Base-by-base conservation (phyloP, 352 stramenopile genomes). In the Phytophthora pseudosyringae region DNA sequence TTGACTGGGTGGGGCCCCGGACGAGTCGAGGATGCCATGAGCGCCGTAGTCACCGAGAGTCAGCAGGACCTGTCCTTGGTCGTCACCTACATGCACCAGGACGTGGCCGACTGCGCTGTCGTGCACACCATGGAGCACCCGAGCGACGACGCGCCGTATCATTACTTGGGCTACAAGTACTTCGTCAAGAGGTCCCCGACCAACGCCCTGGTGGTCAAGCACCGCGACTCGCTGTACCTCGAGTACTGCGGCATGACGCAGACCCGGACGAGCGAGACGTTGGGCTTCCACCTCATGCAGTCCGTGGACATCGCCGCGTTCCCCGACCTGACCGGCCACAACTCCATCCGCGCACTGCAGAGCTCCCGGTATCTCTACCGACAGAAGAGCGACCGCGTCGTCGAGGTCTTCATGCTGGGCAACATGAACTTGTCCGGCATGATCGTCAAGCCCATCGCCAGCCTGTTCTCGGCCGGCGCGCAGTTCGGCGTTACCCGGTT, bases 91-190 rank as follows among this genome's bases (percentile, higher is more conserved):
- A 77, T 87, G 62, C 73, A 87, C 59, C 67, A 82, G 15, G 75
- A 83, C 36, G 78, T 87, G 36, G 73, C 73, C 28, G 78, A 87
- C 64, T 87, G 78, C 44, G 75, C 75, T 18, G 67, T 84, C 12
- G 64, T 87, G 31, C 56, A 81, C 56, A 84, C 69, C 0, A 83
- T 88, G 71, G 78, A 88, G 47, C 28, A 64, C 25, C 79, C 79
- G 28, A 77, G 69, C 10, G 49, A 72, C 29, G 76, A 80, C 9
- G 59, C 75, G 26, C 76, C 79, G 26, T 84, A 77, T 54, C 73
- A 74, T 36, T 86, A 75, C 50, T 32, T 86, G 4, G 79, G 79
- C 35, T 84, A 81, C 69, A 85, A 84, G 67, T 83, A 78, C 54
- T 84, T 88, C 51, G 76, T 88, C 59, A 80, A 81, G 56, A 67